These are phyloP conservation scores for Logfia minima DNA, from an alignment of 129 eudicot species.

Conservation along the genomic window DNA sequence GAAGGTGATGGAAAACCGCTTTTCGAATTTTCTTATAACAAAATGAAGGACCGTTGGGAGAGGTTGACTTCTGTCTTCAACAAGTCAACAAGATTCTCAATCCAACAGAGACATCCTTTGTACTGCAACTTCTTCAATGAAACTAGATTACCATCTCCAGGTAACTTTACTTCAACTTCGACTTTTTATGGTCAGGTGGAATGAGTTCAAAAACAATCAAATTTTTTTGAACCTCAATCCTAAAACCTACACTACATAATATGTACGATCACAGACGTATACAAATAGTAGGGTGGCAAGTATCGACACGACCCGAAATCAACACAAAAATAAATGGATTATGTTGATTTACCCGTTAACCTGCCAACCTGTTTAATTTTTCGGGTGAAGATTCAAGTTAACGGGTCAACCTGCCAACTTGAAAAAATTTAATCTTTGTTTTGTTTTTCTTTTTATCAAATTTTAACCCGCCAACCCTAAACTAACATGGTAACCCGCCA, in stretches of 20 bases:
- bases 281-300: neutral
- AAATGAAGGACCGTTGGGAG: slow-evolving; percentile 63
- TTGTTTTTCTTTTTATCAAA: no score
- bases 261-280: neutral
- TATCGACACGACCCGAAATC: neutral
- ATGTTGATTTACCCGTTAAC: no score
- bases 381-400: neutral
- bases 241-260: no score
- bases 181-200: neutral
- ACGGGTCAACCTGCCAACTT: neutral
- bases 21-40: slow-evolving; percentile 43
- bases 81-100: slow-evolving; percentile 51
- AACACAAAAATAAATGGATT: neutral
- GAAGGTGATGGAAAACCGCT: slow-evolving; percentile 41
- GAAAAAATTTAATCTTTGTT: no score
- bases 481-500: no score
- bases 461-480: no score
- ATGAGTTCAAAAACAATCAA: no score
- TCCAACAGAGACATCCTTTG: slow-evolving; percentile 52
- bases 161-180: slow-evolving; percentile 23
- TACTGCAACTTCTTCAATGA: slow-evolving; percentile 51
- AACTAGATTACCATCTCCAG: slow-evolving; percentile 74
- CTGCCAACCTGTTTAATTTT: neutral
- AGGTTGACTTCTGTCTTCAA: slow-evolving; percentile 40
- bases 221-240: neutral